phyloP scores from a whole-genome alignment of 352 stramenopile genomes.

The Peronospora farinosa region DNA sequence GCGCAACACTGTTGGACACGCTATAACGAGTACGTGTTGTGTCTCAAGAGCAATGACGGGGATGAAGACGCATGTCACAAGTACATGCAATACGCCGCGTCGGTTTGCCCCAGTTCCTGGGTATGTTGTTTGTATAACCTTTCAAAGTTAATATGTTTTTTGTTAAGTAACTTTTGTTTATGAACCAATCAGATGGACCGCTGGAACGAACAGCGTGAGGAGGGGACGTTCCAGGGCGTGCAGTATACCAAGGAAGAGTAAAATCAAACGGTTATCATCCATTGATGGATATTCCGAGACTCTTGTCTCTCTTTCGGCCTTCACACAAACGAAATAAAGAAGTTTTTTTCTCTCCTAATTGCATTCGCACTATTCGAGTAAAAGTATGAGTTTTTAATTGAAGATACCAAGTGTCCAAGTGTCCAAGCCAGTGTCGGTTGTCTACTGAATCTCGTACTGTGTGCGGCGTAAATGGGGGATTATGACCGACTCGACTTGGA shows the following conservation, averaged over 20 bases:
- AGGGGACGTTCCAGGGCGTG: slow-evolving; percentile 76
- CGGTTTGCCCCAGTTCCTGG: slow-evolving; percentile 73
- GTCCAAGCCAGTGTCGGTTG: too few species aligned
- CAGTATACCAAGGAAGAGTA: slow-evolving; percentile 60
- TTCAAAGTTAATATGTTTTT: neutral
- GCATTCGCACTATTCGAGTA: too few species aligned
- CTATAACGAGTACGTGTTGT: slow-evolving; percentile 97
- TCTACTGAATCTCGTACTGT: too few species aligned
- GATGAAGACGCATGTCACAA: slow-evolving; percentile 90
- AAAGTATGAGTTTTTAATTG: too few species aligned
- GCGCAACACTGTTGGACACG: slow-evolving; percentile 86
- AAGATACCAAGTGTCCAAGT: too few species aligned
- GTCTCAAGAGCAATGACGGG: slow-evolving; percentile 91
- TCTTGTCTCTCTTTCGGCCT: too few species aligned
- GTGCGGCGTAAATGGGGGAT: too few species aligned
- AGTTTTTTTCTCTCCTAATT: too few species aligned
- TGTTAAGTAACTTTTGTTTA: neutral
- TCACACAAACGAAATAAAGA: too few species aligned
- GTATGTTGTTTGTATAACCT: slow-evolving; percentile 33
- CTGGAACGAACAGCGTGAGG: slow-evolving; percentile 80
- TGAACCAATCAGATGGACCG: slow-evolving; percentile 45
- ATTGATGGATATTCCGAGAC: neutral
- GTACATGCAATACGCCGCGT: slow-evolving; percentile 62
- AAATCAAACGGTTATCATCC: too few species aligned
- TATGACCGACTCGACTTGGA: too few species aligned